Conservation (phyloP, 2,329 filamentous ascomycete species). For the Samsoniella hepiali region DNA sequence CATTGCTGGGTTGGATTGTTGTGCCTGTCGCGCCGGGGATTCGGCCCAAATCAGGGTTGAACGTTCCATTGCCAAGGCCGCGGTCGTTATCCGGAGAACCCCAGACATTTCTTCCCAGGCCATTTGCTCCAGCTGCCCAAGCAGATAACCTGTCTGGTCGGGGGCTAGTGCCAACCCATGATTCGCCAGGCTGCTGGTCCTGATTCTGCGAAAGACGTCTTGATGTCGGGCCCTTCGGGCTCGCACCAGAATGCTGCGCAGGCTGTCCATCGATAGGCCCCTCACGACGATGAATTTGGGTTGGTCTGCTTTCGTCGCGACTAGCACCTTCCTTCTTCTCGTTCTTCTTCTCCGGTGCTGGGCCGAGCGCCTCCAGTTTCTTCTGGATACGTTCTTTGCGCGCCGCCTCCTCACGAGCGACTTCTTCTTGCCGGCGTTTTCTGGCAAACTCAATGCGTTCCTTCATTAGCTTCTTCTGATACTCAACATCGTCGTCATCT, state of each 20-base stretch:
- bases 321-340: slow-evolving; percentile 49
- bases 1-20: slow-evolving; percentile 34
- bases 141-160: slow-evolving; percentile 48
- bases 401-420: slow-evolving; percentile 69
- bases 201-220: slow-evolving; percentile 34
- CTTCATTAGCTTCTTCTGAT: slow-evolving; percentile 69
- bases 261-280: slow-evolving; percentile 21
- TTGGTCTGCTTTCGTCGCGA: slow-evolving; percentile 38
- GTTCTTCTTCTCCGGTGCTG: slow-evolving; percentile 58
- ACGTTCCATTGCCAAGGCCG: slow-evolving; percentile 74
- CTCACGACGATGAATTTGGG: slow-evolving; percentile 36
- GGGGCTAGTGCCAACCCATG: slow-evolving; percentile 39
- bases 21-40: slow-evolving; percentile 38
- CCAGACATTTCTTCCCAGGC: slow-evolving; percentile 64
- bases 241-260: slow-evolving; percentile 22
- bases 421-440: slow-evolving; percentile 64
- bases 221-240: slow-evolving; percentile 21
- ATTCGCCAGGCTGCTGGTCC: slow-evolving; percentile 31
- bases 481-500: slow-evolving; percentile 50
- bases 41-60: slow-evolving; percentile 59
- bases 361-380: slow-evolving; percentile 68
- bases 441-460: slow-evolving; percentile 67
- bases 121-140: slow-evolving; percentile 47
- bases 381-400: slow-evolving; percentile 66
- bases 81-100: slow-evolving; percentile 68